Evolutionary conservation across 139 green algal genomes (phyloP), one percentile per base, ranked within the genome.

Genomic region (Picocystis salinarum): DNA sequence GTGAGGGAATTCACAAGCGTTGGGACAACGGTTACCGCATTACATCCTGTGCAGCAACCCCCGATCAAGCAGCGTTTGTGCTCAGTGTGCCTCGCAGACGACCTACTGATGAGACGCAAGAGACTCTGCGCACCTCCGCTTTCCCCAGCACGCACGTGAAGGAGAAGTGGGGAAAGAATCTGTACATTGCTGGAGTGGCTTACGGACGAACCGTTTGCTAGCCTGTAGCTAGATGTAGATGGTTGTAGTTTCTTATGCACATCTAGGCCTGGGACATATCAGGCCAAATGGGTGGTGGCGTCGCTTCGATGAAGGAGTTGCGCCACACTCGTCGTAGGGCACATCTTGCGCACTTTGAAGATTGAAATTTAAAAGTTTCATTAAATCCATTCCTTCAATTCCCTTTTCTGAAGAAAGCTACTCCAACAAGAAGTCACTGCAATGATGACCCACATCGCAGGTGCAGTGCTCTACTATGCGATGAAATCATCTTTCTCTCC

Each of bases 141-240:
- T 96, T 96, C 58, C 86, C 86, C 33, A 79, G 53, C 58, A 80
- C 71, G 3, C 86, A 96, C 58, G 85, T 96, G 25, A 96, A 96
- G 58, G 85, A 96, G 55, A 96, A 96, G 59, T 96, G 86, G 86
- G 74, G 74, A 18, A 93, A 95, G 62, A 92, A 96, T 56, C 67
- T 97, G 46, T 97, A 97, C 79, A 93, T 97, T 41, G 73, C 77
- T 4, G 73, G 65, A 23, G 79, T 96, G 10, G 78, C 76, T 2
- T 97, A 92, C 53, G 88, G 88, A n/a, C 67, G 88, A 18, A 96
- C 85, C 12, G 78, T 91, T 3, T 66, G 48, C 48, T 81, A 20
- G 26, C 7, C 7, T 10, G 9, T 10, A 37, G 13, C 31, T 7
- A 20, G 7, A 20, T 44, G 36, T 7, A 7, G 25, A 28, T 44